Evolutionary conservation across 441 rosid species (phyloP), one percentile per base, ranked within the genome.

Genomic region (Bruguiera hainesii): DNA sequence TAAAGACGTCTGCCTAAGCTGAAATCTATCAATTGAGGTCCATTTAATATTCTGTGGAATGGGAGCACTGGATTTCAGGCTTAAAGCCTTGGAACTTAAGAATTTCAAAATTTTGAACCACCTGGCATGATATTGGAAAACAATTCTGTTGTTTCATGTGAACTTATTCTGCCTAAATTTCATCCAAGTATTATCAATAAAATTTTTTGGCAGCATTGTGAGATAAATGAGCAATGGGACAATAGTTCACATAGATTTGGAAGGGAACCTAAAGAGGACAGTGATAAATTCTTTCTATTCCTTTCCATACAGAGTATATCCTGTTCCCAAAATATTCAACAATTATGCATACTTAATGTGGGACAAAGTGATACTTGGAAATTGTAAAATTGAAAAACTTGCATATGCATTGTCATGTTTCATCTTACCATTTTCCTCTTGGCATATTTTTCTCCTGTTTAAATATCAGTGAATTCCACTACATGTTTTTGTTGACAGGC

Each of bases 401-500:
- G 5, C 48, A 42, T 42, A 13, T 42, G 31, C 37, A 23, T 49
- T 55, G 29, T 53, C 57, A 9, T 51, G 46, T 53, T 35, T 21
- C 39, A 20, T 61, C 21, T 37, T n/a, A 46, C 46, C 48, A 30
- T 0, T 9, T 55, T 20, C 16, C 18, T 9, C 16, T 10, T 10
- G 30, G 25, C 16, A 55, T 55, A 13, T 28, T 53, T 53, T 65
- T 2, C 65, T 50, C 67, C 35, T 60, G 56, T 56, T 59, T 67
- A 19, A 68, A 49, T 56, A 29, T 64, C 31, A 28, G 21, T 61
- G 65, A 64, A 56, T 65, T 33, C 51, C 8, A 52, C 60, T 28
- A 26, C 72, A 64, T 65, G 57, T 63, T 76, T 76, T 69, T 64
- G 73, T 64, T 76, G 71, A 65, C 75, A 86, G 90, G 87, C 72